Evolutionary conservation across 2,329 filamentous ascomycete species (phyloP), one percentile per base, ranked within the genome.

Genomic region (Fusarium sp.): DNA sequence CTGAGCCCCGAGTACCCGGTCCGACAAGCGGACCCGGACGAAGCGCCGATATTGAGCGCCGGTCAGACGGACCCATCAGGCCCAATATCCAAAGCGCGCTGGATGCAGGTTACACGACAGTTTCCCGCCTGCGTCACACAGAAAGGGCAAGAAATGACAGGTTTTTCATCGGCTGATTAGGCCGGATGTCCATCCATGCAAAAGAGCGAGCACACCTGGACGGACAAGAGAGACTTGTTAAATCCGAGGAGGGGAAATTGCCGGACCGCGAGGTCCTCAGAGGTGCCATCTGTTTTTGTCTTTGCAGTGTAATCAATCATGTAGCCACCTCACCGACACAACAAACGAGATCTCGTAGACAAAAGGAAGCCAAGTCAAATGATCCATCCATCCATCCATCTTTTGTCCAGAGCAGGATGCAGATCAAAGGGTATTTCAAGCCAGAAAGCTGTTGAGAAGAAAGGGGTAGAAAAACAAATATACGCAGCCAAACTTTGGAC

Each of bases 71-170:
- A 45, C 14, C 12, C 25, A 25, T 12, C n/a, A 30, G 10, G 32
- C 4, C 32, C 27, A 52, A 66, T 63, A 58, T 45, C 47, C 54
- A 47, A 63, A 50, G 40, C 43, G 38, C 68, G 71, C 65, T 65
- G 52, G 25, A 62, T 30, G 37, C 40, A 50, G 37, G 69, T 75
- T 75, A 57, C 69, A 75, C 63, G 43, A 8, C 65, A 72, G 37
- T 22, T 61, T 63, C 56, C 57, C 43, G 54, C 58, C 43, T 45
- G 57, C 33, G 69, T 63, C 50, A 52, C 54, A 70, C 54, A 66
- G 61, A 30, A n/a, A 35, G 14, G 43, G 25, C 33, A 54, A 30
- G 20, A 69, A 61, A 72, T 54, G 40, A 37, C 66, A 66, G 40
- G 37, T 37, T 57, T 58, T 63, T 30, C 32, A 33, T 70, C 47